phyloP scores from a whole-genome alignment of 129 eudicot genomes.

The Artemisia annua region DNA sequence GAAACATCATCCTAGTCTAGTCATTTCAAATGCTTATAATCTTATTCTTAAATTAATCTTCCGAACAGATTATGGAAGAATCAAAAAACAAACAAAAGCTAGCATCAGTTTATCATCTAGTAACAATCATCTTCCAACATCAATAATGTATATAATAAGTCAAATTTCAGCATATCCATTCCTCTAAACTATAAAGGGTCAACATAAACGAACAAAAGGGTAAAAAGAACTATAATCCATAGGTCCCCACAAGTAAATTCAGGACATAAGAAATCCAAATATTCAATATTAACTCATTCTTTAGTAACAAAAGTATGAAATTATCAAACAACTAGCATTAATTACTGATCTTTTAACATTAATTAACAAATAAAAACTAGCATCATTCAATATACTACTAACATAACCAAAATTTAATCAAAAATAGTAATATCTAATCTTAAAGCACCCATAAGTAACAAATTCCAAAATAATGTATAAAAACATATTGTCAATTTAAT shows the following conservation, averaged over 20 bases:
- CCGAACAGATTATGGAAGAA: not conserved
- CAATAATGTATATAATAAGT: not conserved
- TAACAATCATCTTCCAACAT: slow-evolving; percentile 4
- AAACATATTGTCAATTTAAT: too few relatives aligned
- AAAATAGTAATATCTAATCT: too few relatives aligned
- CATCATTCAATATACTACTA: too few relatives aligned
- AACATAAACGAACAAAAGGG: slow-evolving; percentile 5
- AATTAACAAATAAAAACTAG: not conserved
- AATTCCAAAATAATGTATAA: too few relatives aligned
- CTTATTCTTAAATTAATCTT: not conserved
- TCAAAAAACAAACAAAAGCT: not conserved
- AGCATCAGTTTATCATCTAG: slow-evolving; percentile 9
- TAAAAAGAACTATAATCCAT: not conserved
- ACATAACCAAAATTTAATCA: too few relatives aligned
- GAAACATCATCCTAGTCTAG: not conserved
- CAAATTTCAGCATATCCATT: slow-evolving; percentile 9
- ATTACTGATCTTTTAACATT: not conserved
- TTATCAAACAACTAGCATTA: not conserved
- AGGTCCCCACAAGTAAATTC: not conserved
- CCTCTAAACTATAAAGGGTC: not conserved
- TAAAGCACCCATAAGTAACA: too few relatives aligned
- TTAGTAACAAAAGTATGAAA: too few relatives aligned
- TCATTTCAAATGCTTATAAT: not conserved
- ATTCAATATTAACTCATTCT: too few relatives aligned
- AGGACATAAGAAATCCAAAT: not conserved